Conservation (phyloP, 2,329 filamentous ascomycete genomes). For the Botrytis deweyae region DNA sequence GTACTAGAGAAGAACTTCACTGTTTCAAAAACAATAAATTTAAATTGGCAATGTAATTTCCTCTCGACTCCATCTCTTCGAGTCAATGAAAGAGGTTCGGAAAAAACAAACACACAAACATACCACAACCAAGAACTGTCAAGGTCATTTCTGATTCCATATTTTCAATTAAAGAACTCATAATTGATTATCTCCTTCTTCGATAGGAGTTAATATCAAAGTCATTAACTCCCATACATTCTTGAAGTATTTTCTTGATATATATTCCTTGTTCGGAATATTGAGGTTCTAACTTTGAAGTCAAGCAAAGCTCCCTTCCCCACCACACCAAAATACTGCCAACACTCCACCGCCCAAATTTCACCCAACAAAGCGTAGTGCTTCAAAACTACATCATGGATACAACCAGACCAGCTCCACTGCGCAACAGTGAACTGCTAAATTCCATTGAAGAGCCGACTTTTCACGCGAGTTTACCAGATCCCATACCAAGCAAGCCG, state of each 20-base stretch:
- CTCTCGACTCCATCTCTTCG: neutral
- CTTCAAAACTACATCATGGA: conserved; percentile 11
- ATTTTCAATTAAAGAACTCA: neutral
- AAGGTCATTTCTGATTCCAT: conserved; percentile 58
- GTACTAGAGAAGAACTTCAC: neutral
- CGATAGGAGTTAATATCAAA: neutral
- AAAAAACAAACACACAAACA: conserved; percentile 37
- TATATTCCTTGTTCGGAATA: neutral
- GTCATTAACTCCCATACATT: neutral
- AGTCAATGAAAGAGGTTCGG: neutral
- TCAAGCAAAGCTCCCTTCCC: neutral
- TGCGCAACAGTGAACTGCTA: neutral
- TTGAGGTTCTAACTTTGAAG: neutral
- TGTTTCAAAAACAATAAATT: neutral
- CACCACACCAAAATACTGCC: conserved; percentile 5
- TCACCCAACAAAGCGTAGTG: neutral
- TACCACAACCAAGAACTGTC: conserved; percentile 80
- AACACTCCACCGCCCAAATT: neutral
- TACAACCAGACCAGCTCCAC: neutral
- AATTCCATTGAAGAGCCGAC: neutral
- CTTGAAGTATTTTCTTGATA: neutral
- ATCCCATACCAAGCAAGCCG: conserved; percentile 10
- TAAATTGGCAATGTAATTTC: neutral
- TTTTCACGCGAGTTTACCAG: neutral
- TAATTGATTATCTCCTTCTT: neutral